Conservation (phyloP, 2,329 filamentous ascomycete genomes). For the Talaromyces verruculosus region DNA sequence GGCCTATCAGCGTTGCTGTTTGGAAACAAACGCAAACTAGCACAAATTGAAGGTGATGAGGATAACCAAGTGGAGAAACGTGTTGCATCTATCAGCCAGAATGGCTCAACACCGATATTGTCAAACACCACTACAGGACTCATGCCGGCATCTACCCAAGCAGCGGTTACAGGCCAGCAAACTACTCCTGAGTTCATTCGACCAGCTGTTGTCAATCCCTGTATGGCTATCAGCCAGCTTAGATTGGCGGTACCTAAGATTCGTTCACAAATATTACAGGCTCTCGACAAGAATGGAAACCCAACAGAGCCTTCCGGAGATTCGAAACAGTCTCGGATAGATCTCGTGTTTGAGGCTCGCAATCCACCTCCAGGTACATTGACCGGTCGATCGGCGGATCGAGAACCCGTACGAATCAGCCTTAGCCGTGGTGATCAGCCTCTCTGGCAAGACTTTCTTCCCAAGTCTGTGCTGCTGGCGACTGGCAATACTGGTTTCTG, state of each 20-base stretch:
- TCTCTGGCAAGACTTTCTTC: conserved; percentile 92
- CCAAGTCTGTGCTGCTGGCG: conserved; percentile 80
- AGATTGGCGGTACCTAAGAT: conserved; percentile 86
- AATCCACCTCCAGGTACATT: conserved; percentile 68
- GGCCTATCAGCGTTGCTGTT: conserved; percentile 82
- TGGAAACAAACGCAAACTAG: conserved; percentile 87
- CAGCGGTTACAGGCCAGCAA: conserved; percentile 60
- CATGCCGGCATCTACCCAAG: conserved; percentile 68
- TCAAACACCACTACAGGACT: conserved; percentile 75
- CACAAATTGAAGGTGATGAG: conserved; percentile 71
- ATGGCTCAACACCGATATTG: conserved; percentile 72
- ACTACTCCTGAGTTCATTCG: conserved; percentile 80
- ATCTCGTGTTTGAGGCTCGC: conserved; percentile 80
- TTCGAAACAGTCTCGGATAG: conserved; percentile 58
- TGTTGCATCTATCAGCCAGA: conserved; percentile 58
- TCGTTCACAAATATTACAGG: conserved; percentile 76
- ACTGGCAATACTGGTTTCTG: conserved; percentile 90
- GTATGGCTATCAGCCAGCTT: conserved; percentile 76
- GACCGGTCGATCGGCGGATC: conserved; percentile 60
- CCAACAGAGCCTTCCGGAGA: conserved; percentile 44
- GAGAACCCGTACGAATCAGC: conserved; percentile 81
- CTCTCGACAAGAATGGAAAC: conserved; percentile 61
- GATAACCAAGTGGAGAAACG: conserved; percentile 63
- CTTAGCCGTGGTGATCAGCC: conserved; percentile 76
- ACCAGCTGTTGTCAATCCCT: conserved; percentile 81